Evolutionary conservation across 495 filamentous ascomycete species (phyloP).

Genomic region (Penicillium diatomitis): DNA sequence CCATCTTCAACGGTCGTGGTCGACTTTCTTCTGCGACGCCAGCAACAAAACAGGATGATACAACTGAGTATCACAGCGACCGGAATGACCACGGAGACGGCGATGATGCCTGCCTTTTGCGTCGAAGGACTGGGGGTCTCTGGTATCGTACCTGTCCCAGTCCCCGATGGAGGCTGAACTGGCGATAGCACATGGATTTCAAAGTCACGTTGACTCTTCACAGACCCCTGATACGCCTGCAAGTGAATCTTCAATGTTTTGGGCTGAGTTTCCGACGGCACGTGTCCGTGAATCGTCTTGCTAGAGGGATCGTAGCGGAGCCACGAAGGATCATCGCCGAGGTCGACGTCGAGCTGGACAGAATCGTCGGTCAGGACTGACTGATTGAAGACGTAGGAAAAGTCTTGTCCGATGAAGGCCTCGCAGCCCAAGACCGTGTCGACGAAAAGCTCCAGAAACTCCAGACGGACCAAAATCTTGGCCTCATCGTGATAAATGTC

Average conservation of each 20-base stretch:
- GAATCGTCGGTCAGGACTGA: conserved; percentile 43
- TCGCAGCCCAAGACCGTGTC: conserved; percentile 37
- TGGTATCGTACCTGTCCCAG: conserved; percentile 3
- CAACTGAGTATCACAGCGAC: conserved; percentile 24
- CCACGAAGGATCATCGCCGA: conserved; percentile 51
- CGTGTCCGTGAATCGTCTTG: conserved; percentile 50
- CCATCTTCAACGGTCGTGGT: conserved; percentile 19
- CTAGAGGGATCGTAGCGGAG: conserved; percentile 51
- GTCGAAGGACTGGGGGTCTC: conserved; percentile 10
- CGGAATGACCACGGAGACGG: conserved; percentile 35
- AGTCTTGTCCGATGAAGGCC: conserved; percentile 52
- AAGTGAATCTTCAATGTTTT: conserved; percentile 40
- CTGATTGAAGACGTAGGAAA: conserved; percentile 53
- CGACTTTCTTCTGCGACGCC: conserved; percentile 29
- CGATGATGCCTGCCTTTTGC: conserved; percentile 37
- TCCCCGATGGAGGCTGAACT: conserved; percentile 3
- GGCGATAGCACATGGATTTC: conserved; percentile 37
- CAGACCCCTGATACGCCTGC: conserved; percentile 39
- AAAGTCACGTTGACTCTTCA: conserved; percentile 38
- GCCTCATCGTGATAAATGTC: conserved; percentile 58
- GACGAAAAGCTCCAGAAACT: conserved; percentile 41
- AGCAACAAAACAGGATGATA: conserved; percentile 34
- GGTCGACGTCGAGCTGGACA: conserved; percentile 44
- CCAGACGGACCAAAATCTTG: conserved; percentile 52
- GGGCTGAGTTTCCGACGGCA: conserved; percentile 42